These are phyloP conservation scores for Lasiodiplodia citricola DNA, from an alignment of 2,329 filamentous ascomycete species.

Conservation along the genomic window DNA sequence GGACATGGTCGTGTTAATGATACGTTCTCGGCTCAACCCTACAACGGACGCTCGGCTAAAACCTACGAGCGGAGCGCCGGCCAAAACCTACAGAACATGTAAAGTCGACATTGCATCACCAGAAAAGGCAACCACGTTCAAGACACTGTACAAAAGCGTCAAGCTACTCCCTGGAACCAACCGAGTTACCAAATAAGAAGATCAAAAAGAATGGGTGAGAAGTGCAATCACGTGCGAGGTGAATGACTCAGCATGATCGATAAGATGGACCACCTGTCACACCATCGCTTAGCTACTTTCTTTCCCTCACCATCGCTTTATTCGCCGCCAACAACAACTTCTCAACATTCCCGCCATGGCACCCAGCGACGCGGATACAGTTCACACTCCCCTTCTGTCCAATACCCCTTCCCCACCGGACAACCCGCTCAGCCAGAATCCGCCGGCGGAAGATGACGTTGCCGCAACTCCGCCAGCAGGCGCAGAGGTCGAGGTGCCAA, in stretches of 20 bases:
- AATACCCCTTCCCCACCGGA: neutral
- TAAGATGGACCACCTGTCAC: neutral
- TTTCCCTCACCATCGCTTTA: neutral
- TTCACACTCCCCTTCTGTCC: neutral
- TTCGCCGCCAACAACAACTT: neutral
- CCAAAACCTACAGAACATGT: too few relatives aligned
- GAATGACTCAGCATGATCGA: neutral
- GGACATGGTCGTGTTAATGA: too few relatives aligned
- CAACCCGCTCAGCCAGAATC: neutral
- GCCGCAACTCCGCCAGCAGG: neutral
- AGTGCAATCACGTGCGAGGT: neutral
- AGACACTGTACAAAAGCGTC: too few relatives aligned
- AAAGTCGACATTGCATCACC: too few relatives aligned
- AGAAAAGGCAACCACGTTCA: too few relatives aligned
- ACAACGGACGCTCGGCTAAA: too few relatives aligned
- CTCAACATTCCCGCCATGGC: neutral
- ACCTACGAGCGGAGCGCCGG: too few relatives aligned
- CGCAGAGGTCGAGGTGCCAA: neutral
- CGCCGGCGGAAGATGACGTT: neutral
- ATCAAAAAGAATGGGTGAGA: too few relatives aligned
- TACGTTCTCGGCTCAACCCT: too few relatives aligned
- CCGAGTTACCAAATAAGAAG: too few relatives aligned
- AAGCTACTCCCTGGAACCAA: too few relatives aligned
- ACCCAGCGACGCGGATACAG: neutral
- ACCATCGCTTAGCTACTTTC: neutral